phyloP scores from a whole-genome alignment of 2,329 filamentous ascomycete species.

The Mariannaea elegans region DNA sequence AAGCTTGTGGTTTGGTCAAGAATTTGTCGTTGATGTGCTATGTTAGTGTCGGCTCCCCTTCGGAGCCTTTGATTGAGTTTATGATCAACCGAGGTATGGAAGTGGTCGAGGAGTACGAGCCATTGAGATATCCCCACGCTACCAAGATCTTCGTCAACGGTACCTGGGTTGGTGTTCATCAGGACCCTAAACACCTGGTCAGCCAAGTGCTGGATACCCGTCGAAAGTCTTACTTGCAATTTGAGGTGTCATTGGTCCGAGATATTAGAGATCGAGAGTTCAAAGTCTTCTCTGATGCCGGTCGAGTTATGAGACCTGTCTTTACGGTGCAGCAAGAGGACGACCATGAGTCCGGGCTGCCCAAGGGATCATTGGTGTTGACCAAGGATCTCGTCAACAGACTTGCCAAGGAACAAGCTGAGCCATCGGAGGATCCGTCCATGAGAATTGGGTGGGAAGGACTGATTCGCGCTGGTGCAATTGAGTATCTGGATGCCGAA shows the following conservation, averaged over 20 bases:
- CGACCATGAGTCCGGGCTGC: slow-evolving; percentile 67
- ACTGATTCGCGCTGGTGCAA: slow-evolving; percentile 82
- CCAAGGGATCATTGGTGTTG: slow-evolving; percentile 78
- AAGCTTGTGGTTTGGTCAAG: slow-evolving; percentile 98
- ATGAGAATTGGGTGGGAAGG: slow-evolving; percentile 88
- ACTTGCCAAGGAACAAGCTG: slow-evolving; percentile 77
- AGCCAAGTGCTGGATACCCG: slow-evolving; percentile 80
- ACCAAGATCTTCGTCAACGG: slow-evolving; percentile 99
- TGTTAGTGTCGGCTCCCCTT: slow-evolving; percentile 92
- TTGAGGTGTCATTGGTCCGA: slow-evolving; percentile 92
- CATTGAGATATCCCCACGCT: slow-evolving; percentile 83
- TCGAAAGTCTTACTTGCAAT: slow-evolving; percentile 83
- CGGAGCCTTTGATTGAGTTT: slow-evolving; percentile 90
- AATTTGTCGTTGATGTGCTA: slow-evolving; percentile 98
- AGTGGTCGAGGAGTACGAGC: slow-evolving; percentile 93
- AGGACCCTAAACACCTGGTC: slow-evolving; percentile 87
- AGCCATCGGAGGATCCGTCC: slow-evolving; percentile 66
- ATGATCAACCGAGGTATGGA: slow-evolving; percentile 98
- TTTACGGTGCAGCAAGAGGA: slow-evolving; percentile 94
- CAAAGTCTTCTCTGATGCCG: slow-evolving; percentile 97
- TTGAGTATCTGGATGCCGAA: slow-evolving; percentile 97
- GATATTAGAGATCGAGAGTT: slow-evolving; percentile 98
- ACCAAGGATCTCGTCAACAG: slow-evolving; percentile 83
- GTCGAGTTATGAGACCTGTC: slow-evolving; percentile 90
- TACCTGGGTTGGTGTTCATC: slow-evolving; percentile 96